phyloP scores from a whole-genome alignment of 345 rosid species.

The Odontarrhena argentea region DNA sequence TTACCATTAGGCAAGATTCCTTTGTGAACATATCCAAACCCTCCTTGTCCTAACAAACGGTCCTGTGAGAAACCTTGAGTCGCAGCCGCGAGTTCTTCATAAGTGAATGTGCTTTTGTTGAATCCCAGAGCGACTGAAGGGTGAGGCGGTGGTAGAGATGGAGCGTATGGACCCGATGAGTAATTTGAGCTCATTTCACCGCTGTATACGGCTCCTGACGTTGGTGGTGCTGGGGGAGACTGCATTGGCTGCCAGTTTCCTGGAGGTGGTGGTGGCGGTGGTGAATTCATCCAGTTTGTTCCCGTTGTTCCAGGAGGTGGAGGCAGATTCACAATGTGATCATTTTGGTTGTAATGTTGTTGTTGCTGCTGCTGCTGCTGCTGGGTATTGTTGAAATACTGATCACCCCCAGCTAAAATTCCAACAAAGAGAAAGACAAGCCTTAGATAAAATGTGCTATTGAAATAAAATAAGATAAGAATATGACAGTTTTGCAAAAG shows the following conservation, averaged over 20 bases:
- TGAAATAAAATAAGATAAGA: not conserved
- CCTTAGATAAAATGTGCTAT: not conserved
- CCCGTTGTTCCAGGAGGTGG: slow-evolving; percentile 52
- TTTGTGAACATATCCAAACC: slow-evolving; percentile 85
- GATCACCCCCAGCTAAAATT: slow-evolving; percentile 36
- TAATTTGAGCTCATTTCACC: slow-evolving; percentile 55
- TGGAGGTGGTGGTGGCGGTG: slow-evolving; percentile 38
- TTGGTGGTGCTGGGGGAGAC: slow-evolving; percentile 38
- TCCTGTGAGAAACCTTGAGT: slow-evolving; percentile 65
- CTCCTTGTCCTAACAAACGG: slow-evolving; percentile 79
- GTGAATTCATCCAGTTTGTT: slow-evolving; percentile 43
- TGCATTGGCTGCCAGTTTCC: slow-evolving; percentile 43
- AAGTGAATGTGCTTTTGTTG: slow-evolving; percentile 62
- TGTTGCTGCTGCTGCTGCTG: slow-evolving; percentile 27
- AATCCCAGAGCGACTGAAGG: slow-evolving; percentile 59
- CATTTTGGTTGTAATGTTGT: slow-evolving; percentile 43
- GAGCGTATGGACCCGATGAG: slow-evolving; percentile 56
- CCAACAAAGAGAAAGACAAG: not conserved
- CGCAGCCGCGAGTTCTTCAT: slow-evolving; percentile 66
- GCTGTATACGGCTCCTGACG: slow-evolving; percentile 23
- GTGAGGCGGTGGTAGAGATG: slow-evolving; percentile 59
- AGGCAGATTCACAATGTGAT: slow-evolving; percentile 34
- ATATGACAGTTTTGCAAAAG: not conserved
- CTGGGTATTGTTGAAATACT: slow-evolving; percentile 24
- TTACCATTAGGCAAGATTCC: slow-evolving; percentile 74